Conservation (phyloP, 2,329 filamentous ascomycete genomes). For the Mycosphaerella sp. region DNA sequence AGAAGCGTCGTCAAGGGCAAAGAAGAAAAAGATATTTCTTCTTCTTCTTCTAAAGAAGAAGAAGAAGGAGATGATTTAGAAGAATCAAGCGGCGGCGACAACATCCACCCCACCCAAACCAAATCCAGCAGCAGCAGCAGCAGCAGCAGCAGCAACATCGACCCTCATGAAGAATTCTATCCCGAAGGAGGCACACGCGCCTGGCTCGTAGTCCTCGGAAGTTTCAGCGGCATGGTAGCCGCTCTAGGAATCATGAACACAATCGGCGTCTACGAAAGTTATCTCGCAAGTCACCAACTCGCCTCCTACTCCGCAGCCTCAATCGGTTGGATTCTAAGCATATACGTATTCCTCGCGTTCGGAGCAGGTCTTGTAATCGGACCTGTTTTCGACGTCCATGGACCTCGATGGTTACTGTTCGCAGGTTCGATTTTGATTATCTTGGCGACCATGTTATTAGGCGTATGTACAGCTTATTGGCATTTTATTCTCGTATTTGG, state of each 20-base stretch:
- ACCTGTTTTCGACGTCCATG: conserved; percentile 26
- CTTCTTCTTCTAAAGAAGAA: no score
- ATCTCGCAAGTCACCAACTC: conserved; percentile 23
- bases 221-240: conserved; percentile 45
- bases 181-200: conserved; percentile 74
- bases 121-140: conserved; percentile 5
- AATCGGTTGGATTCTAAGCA: conserved; percentile 28
- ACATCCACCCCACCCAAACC: conserved; percentile 7
- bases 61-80: not conserved
- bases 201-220: conserved; percentile 78
- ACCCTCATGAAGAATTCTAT: conserved; percentile 17
- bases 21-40: no score
- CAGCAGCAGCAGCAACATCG: conserved; percentile 1
- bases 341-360: conserved; percentile 28
- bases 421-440: conserved; percentile 58
- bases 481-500: conserved; percentile 57
- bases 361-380: conserved; percentile 26
- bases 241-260: conserved; percentile 45
- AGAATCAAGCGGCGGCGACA: conserved; percentile 3
- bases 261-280: conserved; percentile 36
- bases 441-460: conserved; percentile 58
- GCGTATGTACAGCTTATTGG: conserved; percentile 49
- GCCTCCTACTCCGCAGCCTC: conserved; percentile 17
- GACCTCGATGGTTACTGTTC: conserved; percentile 54
- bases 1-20: not conserved